Evolutionary conservation across 352 stramenopile species (phyloP).

Genomic region (Blastocystis hominis): DNA sequence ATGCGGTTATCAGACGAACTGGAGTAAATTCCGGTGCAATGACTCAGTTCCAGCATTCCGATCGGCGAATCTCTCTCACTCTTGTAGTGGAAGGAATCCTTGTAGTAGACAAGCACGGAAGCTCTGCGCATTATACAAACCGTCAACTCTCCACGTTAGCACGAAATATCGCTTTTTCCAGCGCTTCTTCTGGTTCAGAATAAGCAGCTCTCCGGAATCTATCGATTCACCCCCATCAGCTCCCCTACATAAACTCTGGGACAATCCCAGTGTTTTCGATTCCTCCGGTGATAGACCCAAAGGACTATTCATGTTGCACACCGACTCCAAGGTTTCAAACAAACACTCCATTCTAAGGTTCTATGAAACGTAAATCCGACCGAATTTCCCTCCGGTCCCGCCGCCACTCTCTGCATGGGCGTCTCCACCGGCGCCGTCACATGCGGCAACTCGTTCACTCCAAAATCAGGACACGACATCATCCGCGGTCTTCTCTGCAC

Average conservation of each 20-base stretch:
- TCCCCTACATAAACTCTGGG: neutral
- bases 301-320: neutral
- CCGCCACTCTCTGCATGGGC: neutral
- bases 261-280: neutral
- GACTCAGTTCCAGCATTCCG: neutral
- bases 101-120: neutral
- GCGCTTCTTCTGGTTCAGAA: neutral
- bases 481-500: neutral
- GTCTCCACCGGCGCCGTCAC: neutral
- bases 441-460: neutral
- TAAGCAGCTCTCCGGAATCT: conserved; percentile 2
- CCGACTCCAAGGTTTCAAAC: neutral
- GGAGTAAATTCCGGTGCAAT: neutral
- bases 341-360: neutral
- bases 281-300: neutral
- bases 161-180: conserved; percentile 26
- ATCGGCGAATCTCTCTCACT: neutral
- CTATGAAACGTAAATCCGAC: neutral
- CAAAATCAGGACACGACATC: neutral
- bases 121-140: neutral
- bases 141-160: neutral
- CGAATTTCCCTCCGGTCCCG: neutral
- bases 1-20: neutral
- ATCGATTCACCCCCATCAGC: neutral
- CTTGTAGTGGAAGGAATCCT: conserved; percentile 23